Conservation (phyloP, 2,329 filamentous ascomycete species). For the Fusarium sp. region DNA sequence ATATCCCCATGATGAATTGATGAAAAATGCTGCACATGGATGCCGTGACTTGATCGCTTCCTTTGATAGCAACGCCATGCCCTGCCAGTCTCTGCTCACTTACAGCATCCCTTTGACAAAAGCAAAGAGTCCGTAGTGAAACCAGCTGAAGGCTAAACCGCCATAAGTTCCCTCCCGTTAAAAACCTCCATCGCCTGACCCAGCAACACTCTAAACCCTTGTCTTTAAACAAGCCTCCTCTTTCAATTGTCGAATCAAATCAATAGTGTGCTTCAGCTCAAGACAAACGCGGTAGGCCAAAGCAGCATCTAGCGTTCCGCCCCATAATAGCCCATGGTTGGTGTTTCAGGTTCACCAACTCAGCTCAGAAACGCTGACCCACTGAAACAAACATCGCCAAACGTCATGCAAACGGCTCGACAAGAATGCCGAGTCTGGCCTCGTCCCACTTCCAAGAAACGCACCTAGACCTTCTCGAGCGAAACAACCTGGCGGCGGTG, state of each 20-base stretch:
- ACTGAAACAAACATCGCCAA: constrained; percentile 46
- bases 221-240: constrained; percentile 39
- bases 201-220: constrained; percentile 26
- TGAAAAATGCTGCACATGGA: constrained; percentile 42
- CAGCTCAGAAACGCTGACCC: constrained; percentile 39
- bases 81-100: not conserved
- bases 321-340: constrained; percentile 44
- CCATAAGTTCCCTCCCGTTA: constrained; percentile 7
- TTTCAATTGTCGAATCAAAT: constrained; percentile 32
- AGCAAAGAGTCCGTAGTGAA: constrained; percentile 18
- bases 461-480: constrained; percentile 22
- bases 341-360: constrained; percentile 46
- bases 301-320: constrained; percentile 29
- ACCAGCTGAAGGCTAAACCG: constrained; percentile 6
- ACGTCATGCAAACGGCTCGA: constrained; percentile 38
- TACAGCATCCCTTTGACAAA: constrained; percentile 11
- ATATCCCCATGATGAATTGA: constrained; percentile 40
- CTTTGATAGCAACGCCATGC: constrained; percentile 17
- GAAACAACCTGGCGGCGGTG: constrained; percentile 35
- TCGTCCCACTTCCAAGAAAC: constrained; percentile 38
- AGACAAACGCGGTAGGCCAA: constrained; percentile 30
- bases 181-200: constrained; percentile 21
- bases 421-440: constrained; percentile 18
- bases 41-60: constrained; percentile 20
- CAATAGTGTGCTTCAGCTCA: constrained; percentile 33